Base-by-base conservation (phyloP, 2,329 filamentous ascomycete genomes). In the Podosphaera aphanis region DNA sequence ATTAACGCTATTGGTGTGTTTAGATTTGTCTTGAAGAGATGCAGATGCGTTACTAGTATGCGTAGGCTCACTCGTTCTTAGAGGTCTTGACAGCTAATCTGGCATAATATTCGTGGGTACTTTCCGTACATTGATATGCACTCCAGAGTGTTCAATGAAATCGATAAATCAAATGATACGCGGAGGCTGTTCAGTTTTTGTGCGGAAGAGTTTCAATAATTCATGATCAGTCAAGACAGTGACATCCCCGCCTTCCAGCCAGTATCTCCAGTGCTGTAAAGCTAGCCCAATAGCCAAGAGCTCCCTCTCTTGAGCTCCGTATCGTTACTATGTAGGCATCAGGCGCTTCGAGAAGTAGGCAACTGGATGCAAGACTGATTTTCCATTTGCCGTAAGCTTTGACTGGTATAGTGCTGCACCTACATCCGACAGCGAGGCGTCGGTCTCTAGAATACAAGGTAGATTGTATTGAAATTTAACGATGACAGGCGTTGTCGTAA, bases 191-290 rank as follows among this genome's bases (percentile, higher is more conserved):
- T 31, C 25, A 19, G 25, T 18, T 31, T 43, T 31, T 33, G 23
- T 43, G 10, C 41, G 7, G 27, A 43, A 33, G 21, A 18, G 15
- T 11, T 29, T 23, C 21, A 43, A 31, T 16, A 25, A 43, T 19
- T 43, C 41, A 19, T 43, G 41, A 19, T 43, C 41, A 33, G 41
- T 43, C n/a, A 29, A 11, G 16, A 43, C 41, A 31, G n/a, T 31
- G 10, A 33, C 25, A 43, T 43, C 41, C 10, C 23, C 6, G n/a
- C 41, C 41, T 19, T 43, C 41, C 16, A 43, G 23, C 41, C 23
- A 43, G 29, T 44, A 35, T 35, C 19, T 35, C 42, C 8, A 27
- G 27, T 44, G 27, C 18, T 44, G 42, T 10, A 44, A 36, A 44
- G 29, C 27, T 35, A 35, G 29, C 2, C 35, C 27, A 44, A 44